Evolutionary conservation across 208 protist species (phyloP), one percentile per base, ranked within the genome.

Genomic region (Trypanosoma avium): DNA sequence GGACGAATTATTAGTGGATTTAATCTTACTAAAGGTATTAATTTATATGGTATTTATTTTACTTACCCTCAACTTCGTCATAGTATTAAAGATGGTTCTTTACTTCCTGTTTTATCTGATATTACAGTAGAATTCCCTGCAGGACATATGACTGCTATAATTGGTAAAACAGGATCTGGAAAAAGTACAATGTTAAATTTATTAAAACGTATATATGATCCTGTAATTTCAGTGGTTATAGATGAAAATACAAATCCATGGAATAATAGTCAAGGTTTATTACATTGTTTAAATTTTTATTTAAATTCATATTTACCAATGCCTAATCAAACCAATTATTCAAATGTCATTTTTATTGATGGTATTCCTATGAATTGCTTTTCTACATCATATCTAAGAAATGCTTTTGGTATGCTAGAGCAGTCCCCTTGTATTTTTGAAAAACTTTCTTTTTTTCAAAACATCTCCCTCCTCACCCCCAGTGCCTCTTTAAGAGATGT

Each of bases 141-240:
- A 0, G 45, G 19, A 10, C 67, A 70, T 36, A 86, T 81, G 62
- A 84, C 79, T 19, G 87, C 74, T 8, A 50, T 97, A 0, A 73
- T 95, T 12, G 93, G 93, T 7, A 76, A 38, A 24, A 86, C 76
- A 24, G 93, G 93, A 13, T 82, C 77, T 24, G 92, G 92, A 24
- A 97, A 97, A 73, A 86, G 71, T 32, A 92, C 89, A 5, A 45
- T 90, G 5, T 59, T 82, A 6, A 9, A 49, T 40, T 73, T 97
- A 56, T 58, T 96, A 24, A 78, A 78, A 42, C 85, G 90, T 32
- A 70, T 85, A 32, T 96, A 93, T 69, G 82, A 94, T 38, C 80
- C 84, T 3, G 29, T 88, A 15, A 50, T 60, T 0, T 64, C 77
- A 4, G 24, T 82, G 26, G 27, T 19, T 19, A 46, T 79, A 0